Base-by-base conservation (phyloP, 2,329 filamentous ascomycete species). In the Xylaria multiplex region DNA sequence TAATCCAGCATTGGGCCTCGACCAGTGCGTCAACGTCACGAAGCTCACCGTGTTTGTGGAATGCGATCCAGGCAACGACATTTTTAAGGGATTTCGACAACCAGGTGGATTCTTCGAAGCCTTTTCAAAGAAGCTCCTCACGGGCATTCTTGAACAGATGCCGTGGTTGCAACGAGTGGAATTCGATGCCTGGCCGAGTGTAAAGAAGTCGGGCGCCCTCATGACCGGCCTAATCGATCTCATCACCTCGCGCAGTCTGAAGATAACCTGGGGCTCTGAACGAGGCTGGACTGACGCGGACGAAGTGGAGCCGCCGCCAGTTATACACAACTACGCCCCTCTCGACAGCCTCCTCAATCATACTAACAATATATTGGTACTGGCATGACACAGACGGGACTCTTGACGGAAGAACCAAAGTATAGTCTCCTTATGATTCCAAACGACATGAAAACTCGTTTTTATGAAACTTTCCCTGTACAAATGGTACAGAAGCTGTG, bases 21-120 rank as follows among this genome's bases (percentile, higher is more conserved):
- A 76, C 1, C 88, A 92, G 57, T 91, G 88, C 75, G 78, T 78
- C 63, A 86, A 83, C 54, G 84, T 91, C 22, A 82, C 84, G 35
- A 82, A 81, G 14, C 76, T 94, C 54, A 86, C 84, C 30, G 85
- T 94, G 11, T 91, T 91, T 73, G 86, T 93, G 27, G 88, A 93
- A 76, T 86, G 86, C 69, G 91, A 94, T 73, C 91, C 91, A 0
- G 91, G 88, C 59, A 85, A 90, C 71, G 83, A 82, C 32, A 80
- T 88, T 22, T 93, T 92, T 72, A 85, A 86, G 61, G 91, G 90
- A 0, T 93, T 91, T 72, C 85, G 90, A 14, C 84, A 85, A 30
- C 83, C 84, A 1, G 85, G 89, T 30, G 86, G 89, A 1, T 93
- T 91, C 69, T 94, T 92, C 74, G 91, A 92, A 66, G 78, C 77